These are phyloP conservation scores for Psidium friedrichsthalianum DNA, from an alignment of 345 rosid genomes.

Conservation along the genomic window DNA sequence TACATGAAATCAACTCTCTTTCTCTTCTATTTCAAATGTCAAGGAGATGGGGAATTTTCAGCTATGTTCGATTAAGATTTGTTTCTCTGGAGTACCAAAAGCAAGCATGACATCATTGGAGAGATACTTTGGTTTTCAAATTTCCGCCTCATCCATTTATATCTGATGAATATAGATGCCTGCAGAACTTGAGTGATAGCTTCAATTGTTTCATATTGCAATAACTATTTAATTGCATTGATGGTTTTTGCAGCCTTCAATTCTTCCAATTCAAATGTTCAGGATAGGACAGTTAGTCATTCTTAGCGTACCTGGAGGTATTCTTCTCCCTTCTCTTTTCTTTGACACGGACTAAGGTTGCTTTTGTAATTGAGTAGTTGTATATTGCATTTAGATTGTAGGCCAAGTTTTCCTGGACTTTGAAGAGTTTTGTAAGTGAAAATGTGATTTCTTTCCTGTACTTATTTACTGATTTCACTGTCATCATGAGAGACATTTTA, in stretches of 20 bases:
- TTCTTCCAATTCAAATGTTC: conserved; percentile 87
- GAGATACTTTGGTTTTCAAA: not conserved
- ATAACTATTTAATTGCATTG: not conserved
- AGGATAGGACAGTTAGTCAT: conserved; percentile 86
- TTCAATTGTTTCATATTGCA: not conserved
- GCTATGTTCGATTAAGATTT: not conserved
- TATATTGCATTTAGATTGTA: not conserved
- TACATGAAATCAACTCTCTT: not conserved
- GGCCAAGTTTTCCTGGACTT: not conserved
- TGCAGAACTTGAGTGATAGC: not conserved
- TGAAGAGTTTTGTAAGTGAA: not conserved
- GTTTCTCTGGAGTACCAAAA: too few relatives aligned
- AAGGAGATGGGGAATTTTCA: not conserved
- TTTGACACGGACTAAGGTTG: not conserved
- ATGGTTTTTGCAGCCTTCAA: conserved; percentile 66
- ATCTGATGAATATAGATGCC: not conserved
- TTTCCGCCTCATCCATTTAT: not conserved
- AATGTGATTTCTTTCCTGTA: not conserved
- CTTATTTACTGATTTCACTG: not conserved
- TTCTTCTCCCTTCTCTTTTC: not conserved
- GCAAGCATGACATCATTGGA: not conserved
- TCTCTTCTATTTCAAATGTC: not conserved
- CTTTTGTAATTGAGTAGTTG: not conserved
- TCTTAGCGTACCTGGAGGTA: conserved; percentile 97
- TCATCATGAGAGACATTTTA: not conserved